Evolutionary conservation across 352 stramenopile genomes (phyloP).

Genomic region (Thraustotheca clavata): DNA sequence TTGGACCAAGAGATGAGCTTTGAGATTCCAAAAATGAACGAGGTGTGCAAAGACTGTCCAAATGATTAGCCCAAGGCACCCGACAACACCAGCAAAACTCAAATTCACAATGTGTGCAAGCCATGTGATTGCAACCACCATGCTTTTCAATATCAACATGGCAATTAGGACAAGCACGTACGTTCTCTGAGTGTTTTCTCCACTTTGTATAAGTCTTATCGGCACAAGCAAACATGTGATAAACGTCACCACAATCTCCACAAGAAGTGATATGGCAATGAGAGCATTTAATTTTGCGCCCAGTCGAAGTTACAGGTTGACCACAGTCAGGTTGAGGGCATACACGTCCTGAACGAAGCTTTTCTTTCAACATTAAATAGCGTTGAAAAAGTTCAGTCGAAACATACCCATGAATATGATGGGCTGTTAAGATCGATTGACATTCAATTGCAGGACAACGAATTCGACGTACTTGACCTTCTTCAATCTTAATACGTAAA

Average conservation of each 20-base stretch:
- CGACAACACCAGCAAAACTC: conserved; percentile 80
- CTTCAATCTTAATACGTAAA: conserved; percentile 20
- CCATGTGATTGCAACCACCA: conserved; percentile 79
- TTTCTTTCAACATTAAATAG: conserved; percentile 12
- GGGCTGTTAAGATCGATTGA: conserved; percentile 5
- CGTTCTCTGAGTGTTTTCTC: conserved; percentile 43
- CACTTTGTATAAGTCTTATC: conserved; percentile 60
- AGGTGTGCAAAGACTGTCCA: conserved; percentile 64
- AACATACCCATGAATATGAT: conserved; percentile 21
- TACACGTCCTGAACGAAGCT: conserved; percentile 13
- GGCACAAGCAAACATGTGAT: conserved; percentile 27
- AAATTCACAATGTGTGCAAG: conserved; percentile 74
- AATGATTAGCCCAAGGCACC: conserved; percentile 54
- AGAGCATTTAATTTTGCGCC: conserved; percentile 19
- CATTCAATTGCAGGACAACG: conserved; percentile 10
- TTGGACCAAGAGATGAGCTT: conserved; percentile 51
- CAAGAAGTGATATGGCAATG: not conserved
- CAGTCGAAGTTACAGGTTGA: conserved; percentile 15
- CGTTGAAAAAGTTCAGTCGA: conserved; percentile 12
- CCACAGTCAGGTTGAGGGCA: conserved; percentile 15
- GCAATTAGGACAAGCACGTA: conserved; percentile 60
- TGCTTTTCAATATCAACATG: conserved; percentile 72
- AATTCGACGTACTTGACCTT: conserved; percentile 20
- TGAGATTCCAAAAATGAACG: conserved; percentile 61
- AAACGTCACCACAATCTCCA: conserved; percentile 15